Conservation (phyloP, 2,329 filamentous ascomycete species). For the Sporothrix schenckii region DNA sequence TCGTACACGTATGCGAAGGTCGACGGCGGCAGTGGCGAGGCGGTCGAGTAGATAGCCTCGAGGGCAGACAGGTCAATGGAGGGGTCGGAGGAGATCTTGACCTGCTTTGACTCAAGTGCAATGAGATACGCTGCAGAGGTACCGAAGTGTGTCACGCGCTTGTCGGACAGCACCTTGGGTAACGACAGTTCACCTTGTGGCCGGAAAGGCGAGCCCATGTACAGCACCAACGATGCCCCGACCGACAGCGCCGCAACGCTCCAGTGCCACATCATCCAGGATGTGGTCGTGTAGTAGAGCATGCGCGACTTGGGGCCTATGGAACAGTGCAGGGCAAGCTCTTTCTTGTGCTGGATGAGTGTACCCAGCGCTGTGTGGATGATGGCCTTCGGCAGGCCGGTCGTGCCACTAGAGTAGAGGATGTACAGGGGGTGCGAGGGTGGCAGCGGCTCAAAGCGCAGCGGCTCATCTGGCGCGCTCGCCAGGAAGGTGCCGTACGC, state of each 20-base stretch:
- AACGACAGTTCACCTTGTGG: conserved; percentile 79
- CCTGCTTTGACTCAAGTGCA: conserved; percentile 76
- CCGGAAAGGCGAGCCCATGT: conserved; percentile 88
- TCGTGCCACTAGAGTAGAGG: conserved; percentile 90
- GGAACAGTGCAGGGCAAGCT: conserved; percentile 85
- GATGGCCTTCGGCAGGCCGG: conserved; percentile 85
- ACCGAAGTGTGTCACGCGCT: conserved; percentile 88
- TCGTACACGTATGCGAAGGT: conserved; percentile 90
- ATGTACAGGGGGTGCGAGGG: conserved; percentile 92
- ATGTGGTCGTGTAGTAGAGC: conserved; percentile 93
- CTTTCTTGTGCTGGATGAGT: conserved; percentile 95
- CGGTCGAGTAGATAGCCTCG: conserved; percentile 89
- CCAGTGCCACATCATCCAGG: conserved; percentile 99
- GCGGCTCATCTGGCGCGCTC: conserved; percentile 49
- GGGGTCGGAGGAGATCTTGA: conserved; percentile 60
- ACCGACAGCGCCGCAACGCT: conserved; percentile 81
- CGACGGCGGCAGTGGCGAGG: conserved; percentile 86
- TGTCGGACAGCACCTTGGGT: conserved; percentile 76
- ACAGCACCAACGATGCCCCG: conserved; percentile 81
- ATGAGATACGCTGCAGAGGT: conserved; percentile 94
- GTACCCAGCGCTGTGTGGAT: conserved; percentile 90
- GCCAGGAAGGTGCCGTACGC: conserved; percentile 53
- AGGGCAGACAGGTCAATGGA: conserved; percentile 65
- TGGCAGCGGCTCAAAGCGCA: conserved; percentile 74
- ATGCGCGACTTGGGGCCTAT: conserved; percentile 72